Evolutionary conservation across 768 basidiomycete genomes (phyloP), one percentile per base, ranked within the genome.

Genomic region (Psilocybe cyanescens): DNA sequence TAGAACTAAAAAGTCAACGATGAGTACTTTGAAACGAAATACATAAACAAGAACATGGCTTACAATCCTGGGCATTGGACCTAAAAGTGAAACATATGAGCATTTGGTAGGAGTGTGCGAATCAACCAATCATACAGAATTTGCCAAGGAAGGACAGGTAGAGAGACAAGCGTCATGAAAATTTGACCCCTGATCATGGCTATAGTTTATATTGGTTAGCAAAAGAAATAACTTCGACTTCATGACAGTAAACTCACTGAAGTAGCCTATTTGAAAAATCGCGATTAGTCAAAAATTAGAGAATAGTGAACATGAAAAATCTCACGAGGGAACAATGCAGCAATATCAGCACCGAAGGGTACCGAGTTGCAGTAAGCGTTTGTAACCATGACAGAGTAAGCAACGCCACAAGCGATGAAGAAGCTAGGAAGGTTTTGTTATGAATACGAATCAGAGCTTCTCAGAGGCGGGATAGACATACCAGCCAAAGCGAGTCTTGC

Each of bases 291-390:
- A 39, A 1, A 29, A 4, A 17, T n/a, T 11, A n/a, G 17, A 8
- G 4, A n/a, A 28, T 2, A 33, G 9, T 51, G 28, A 31, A 30
- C 8, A 14, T 19, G 35, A 11, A 14, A 37, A 24, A 19, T 47
- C 61, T 57, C 14, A 62, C 62, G 58, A 19, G 62, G 62, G 35
- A 59, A 59, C n/a, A 65, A 16, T 6, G 64, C 60, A 46, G 64
- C 47, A 31, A 65, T 65, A 29, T 65, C 64, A 28, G 64, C 64
- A 24, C 64, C 64, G 30, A 65, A 65, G n/a, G 64, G 60, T 4
- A 65, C 54, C 1, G 56, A 54, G 33, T 65, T 65, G n/a, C 60
- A 55, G 33, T 65, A 65, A 8, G 53, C 60, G 35, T 65, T 65
- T 35, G 64, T 65, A 53, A 65, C 64, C 48, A 65, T 44, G n/a